Conservation (phyloP, 805 yeast genomes). For the Maudiozyma saulgeensis region DNA sequence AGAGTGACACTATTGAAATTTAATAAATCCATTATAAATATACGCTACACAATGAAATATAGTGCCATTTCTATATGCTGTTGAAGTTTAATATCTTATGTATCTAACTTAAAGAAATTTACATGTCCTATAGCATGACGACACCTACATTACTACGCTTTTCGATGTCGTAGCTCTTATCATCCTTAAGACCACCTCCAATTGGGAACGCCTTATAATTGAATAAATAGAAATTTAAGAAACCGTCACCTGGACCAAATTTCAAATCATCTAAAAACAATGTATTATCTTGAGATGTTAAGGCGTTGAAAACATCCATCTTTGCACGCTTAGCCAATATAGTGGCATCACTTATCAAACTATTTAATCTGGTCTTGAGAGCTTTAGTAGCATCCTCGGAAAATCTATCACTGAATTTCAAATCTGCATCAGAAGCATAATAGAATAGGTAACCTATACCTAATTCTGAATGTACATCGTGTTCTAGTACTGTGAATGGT, state of each 20-base stretch:
- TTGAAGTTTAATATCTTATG: neutral
- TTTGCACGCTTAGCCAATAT: conserved; percentile 54
- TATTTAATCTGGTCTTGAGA: conserved; percentile 49
- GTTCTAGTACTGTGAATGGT: conserved; percentile 74
- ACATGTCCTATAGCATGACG: conserved; percentile 52
- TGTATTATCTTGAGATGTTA: conserved; percentile 83
- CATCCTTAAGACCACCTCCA: conserved; percentile 63
- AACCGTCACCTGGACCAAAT: conserved; percentile 92
- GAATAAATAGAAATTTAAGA: conserved; percentile 81
- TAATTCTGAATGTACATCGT: conserved; percentile 51
- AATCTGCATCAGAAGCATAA: conserved; percentile 67
- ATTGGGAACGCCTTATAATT: conserved; percentile 79
- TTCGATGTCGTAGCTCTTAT: conserved; percentile 43
- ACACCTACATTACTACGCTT: conserved; percentile 80
- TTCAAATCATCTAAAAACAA: conserved; percentile 72
- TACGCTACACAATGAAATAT: no score
- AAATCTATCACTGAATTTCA: conserved; percentile 31
- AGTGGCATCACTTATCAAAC: conserved; percentile 63
- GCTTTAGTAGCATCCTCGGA: conserved; percentile 33
- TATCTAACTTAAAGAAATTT: neutral
- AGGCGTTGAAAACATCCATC: conserved; percentile 89
- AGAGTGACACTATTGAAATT: no score
- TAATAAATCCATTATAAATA: no score
- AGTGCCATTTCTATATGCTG: no score
- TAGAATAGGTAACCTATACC: conserved; percentile 85